Percentiles rank a stretch among this genome's conserved stretches.
These are phyloP conservation scores for Drosera capensis DNA, from an alignment of 148 eudicot genomes.

Conservation along the genomic window DNA sequence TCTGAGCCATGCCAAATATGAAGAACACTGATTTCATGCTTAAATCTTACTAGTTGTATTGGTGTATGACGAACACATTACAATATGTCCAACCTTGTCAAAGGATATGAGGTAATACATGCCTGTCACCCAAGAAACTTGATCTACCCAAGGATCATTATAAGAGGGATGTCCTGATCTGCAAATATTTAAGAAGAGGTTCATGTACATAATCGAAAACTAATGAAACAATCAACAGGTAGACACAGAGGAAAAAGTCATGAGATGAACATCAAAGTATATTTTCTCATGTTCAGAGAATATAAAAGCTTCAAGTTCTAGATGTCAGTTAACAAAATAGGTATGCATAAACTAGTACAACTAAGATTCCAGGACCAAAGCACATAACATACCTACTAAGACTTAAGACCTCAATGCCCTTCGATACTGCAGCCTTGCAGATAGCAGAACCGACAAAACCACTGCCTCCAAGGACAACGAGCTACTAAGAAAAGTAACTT, in stretches of 20 bases:
- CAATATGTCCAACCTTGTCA: neutral
- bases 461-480: slow-evolving; percentile 93
- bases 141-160: slow-evolving; percentile 78
- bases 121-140: slow-evolving; percentile 85
- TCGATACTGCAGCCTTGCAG: slow-evolving; percentile 93
- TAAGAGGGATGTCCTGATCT: slow-evolving; percentile 88
- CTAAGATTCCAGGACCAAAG: no score
- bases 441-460: slow-evolving; percentile 99
- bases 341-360: no score
- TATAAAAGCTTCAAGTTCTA: no score
- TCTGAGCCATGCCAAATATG: neutral
- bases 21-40: no score
- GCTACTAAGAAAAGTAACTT: slow-evolving; percentile 31
- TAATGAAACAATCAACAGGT: neutral
- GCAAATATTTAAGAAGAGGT: slow-evolving; percentile 10
- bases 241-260: neutral
- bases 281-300: no score
- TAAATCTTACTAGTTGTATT: no score
- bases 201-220: neutral
- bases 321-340: no score
- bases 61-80: no score
- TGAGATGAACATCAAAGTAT: neutral
- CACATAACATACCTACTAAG: slow-evolving; percentile 61
- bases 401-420: slow-evolving; percentile 86
- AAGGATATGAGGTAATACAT: slow-evolving; percentile 8